phyloP scores from a whole-genome alignment of 75 land plant species.

The Cunninghamia lanceolata region DNA sequence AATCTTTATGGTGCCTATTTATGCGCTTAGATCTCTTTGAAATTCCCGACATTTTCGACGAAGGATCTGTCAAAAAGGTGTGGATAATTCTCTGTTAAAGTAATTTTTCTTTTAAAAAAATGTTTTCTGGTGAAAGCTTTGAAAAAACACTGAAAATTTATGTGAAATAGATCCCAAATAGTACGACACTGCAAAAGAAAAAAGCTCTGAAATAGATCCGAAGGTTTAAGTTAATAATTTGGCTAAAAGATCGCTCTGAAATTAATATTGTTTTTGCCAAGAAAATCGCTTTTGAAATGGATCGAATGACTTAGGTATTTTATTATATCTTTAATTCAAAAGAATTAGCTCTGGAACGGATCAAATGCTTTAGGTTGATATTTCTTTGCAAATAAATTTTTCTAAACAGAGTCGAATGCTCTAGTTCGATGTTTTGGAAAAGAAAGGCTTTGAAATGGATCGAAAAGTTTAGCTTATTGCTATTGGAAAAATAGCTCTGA shows the following conservation, averaged over 20 bases:
- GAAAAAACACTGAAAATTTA: not conserved
- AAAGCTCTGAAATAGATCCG: not conserved
- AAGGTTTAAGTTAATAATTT: too few species aligned
- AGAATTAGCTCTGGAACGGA: too few species aligned
- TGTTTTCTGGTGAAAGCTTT: not conserved
- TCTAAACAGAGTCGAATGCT: too few species aligned
- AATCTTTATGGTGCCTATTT: not conserved
- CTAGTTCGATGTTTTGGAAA: too few species aligned
- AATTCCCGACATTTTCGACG: not conserved
- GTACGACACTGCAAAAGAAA: not conserved
- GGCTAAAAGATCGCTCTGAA: too few species aligned
- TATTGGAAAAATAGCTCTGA: too few species aligned
- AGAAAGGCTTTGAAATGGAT: too few species aligned
- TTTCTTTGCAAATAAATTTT: not conserved
- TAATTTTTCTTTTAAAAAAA: not conserved
- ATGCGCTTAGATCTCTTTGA: not conserved
- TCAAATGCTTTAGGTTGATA: not conserved
- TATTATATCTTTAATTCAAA: too few species aligned
- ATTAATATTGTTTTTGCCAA: too few species aligned
- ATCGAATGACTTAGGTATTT: too few species aligned
- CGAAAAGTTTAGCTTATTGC: too few species aligned
- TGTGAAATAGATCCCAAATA: not conserved
- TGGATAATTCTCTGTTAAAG: not conserved
- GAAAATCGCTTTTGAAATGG: too few species aligned
- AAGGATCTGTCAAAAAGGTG: not conserved